Base-by-base conservation (phyloP, 1,139 yeast species). In the Meyerozyma smithsonii region DNA sequence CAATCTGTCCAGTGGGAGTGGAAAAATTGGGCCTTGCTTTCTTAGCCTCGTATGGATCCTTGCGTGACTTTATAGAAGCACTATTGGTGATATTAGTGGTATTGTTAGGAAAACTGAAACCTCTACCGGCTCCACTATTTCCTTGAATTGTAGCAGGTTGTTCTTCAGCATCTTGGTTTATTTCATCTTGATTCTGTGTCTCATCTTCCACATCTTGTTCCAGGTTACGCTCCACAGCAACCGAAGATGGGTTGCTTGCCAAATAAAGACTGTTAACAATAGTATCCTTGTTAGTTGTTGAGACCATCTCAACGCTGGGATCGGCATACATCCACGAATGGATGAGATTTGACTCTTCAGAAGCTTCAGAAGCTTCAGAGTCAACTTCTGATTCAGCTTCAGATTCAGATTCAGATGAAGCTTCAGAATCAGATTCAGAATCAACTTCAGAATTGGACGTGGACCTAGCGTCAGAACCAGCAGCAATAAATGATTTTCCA, bases 41-140 rank as follows among this genome's bases (percentile, higher is more conserved):
- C 36, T 36, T 35, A 7, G 47, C 28, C 33, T 37, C 39, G 8
- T 41, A 21, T 2, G 45, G 37, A 8, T 41, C 36, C 12, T 39
- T 37, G 23, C 44, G 37, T 6, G 50, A 46, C 19, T 52, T 55
- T 2, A 59, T 48, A 16, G 51, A 50, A 17, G 55, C 49, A 28
- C 54, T 51, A 38, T 69, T 69, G 18, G 76, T 70, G 26, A 66
- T 48, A 42, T 70, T 70, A 4, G 45, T 39, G 10, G 36, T 40
- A 40, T 56, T 56, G 42, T 70, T 69, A 5, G 76, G 77, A 51
- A 71, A 71, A 38, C 61, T 59, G 46, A 69, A 71, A 6, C 54
- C 45, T 37, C 51, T 59, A 0, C 73, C 73, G 1, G 56, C 53
- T 3, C 74, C 75, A 18, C 48, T 54, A 42, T 67, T 66, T 39